phyloP scores from a whole-genome alignment of 805 yeast genomes.

The Tetrapisispora iriomotensis region DNA sequence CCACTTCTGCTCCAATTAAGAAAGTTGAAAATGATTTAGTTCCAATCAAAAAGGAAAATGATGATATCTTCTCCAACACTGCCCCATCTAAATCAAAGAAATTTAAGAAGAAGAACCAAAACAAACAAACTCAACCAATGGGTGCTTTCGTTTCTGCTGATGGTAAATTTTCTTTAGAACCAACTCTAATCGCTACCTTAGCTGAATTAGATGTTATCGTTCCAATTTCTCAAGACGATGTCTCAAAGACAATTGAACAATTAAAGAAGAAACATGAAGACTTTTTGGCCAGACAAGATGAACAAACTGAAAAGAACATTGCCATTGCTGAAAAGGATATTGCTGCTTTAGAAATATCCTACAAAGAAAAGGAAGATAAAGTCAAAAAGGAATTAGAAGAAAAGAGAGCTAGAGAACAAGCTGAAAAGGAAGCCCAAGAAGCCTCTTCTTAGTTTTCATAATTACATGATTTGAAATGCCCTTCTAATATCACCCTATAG shows the following conservation, averaged over 20 bases:
- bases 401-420: constrained; percentile 24
- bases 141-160: constrained; percentile 12
- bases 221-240: constrained; percentile 69
- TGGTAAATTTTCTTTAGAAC: constrained; percentile 61
- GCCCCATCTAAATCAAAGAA: constrained; percentile 44
- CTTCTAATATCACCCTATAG: too few relatives aligned
- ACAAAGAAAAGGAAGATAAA: constrained; percentile 36
- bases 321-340: constrained; percentile 70
- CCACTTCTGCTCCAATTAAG: constrained; percentile 34
- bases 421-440: constrained; percentile 19
- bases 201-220: constrained; percentile 66
- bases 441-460: neutral
- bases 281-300: constrained; percentile 65
- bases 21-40: constrained; percentile 54
- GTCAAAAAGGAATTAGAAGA: constrained; percentile 26
- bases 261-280: constrained; percentile 65
- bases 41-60: constrained; percentile 42
- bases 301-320: constrained; percentile 65
- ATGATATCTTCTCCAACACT: constrained; percentile 37
- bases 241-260: constrained; percentile 50
- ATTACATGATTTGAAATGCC: too few relatives aligned
- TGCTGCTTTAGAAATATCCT: constrained; percentile 52
- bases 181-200: constrained; percentile 67
- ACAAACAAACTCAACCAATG: constrained; percentile 6
- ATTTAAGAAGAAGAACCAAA: constrained; percentile 39